Conservation (phyloP, 768 basidiomycete genomes). For the Serendipita vermifera region DNA sequence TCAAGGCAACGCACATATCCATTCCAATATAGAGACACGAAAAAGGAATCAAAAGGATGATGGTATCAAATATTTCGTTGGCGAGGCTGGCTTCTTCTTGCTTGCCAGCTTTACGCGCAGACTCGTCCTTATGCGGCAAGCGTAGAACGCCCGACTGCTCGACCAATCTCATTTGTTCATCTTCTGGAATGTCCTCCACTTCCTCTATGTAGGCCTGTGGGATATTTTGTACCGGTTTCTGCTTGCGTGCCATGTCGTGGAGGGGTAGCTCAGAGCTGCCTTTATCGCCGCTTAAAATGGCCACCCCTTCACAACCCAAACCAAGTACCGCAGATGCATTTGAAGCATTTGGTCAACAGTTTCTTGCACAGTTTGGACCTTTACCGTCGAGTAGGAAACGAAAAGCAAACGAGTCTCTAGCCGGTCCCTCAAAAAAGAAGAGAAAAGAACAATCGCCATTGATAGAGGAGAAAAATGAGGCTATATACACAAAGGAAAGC, state of each 20-base stretch:
- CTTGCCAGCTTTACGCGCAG: constrained; percentile 10
- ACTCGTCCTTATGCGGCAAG: constrained; percentile 14
- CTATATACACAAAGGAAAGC: constrained; percentile 12
- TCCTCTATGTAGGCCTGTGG: constrained; percentile 13
- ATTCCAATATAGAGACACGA: constrained; percentile 64
- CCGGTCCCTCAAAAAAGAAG: constrained; percentile 18
- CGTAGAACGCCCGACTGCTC: constrained; percentile 41
- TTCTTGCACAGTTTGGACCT: constrained; percentile 31
- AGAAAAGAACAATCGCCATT: constrained; percentile 16
- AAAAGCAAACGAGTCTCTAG: constrained; percentile 3
- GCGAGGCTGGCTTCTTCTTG: constrained; percentile 33
- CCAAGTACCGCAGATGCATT: constrained; percentile 28
- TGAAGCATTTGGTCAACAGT: constrained; percentile 35
- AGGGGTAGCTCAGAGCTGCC: background rate
- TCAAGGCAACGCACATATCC: constrained; percentile 53
- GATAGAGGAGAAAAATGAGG: constrained; percentile 13
- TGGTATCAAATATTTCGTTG: constrained; percentile 58
- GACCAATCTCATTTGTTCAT: constrained; percentile 68
- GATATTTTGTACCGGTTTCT: constrained; percentile 15
- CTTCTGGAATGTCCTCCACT: constrained; percentile 46
- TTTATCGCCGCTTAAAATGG: background rate
- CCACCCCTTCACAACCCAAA: constrained; percentile 18
- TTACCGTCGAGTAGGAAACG: constrained; percentile 10
- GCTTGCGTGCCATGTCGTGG: constrained; percentile 23
- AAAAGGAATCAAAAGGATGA: constrained; percentile 56